These are phyloP conservation scores for Bacidia rubella DNA, from an alignment of 495 filamentous ascomycete species.

Conservation along the genomic window DNA sequence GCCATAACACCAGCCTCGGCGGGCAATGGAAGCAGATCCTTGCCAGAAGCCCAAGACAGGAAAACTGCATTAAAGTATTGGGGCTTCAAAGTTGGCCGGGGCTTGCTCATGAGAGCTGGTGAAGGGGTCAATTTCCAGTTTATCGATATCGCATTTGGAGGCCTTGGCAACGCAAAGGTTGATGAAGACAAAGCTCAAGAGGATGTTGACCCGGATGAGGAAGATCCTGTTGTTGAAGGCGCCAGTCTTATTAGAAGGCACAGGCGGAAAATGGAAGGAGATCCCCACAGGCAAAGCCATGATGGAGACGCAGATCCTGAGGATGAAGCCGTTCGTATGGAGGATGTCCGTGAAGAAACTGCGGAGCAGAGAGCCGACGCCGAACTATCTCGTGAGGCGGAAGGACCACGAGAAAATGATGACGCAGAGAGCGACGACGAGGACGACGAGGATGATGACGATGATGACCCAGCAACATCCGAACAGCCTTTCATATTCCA, in stretches of 20 bases:
- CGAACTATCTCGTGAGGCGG: slow-evolving; percentile 18
- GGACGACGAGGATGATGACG: not conserved
- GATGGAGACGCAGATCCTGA: slow-evolving; percentile 15
- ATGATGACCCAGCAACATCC: slow-evolving; percentile 15
- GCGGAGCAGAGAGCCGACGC: slow-evolving; percentile 22
- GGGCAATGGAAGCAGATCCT: slow-evolving; percentile 2
- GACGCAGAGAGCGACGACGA: not conserved
- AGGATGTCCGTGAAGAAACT: slow-evolving; percentile 22
- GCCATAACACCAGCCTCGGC: slow-evolving; percentile 20
- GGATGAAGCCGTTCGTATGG: slow-evolving; percentile 17
- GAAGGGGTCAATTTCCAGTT: slow-evolving; percentile 43
- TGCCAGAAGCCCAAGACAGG: slow-evolving; percentile 20
- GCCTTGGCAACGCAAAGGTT: slow-evolving; percentile 30
- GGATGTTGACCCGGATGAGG: slow-evolving; percentile 30
- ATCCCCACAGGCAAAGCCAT: not conserved
- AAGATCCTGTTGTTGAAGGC: slow-evolving; percentile 28
- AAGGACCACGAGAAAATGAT: too few relatives aligned
- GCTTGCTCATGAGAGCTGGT: slow-evolving; percentile 47
- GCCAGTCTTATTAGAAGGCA: slow-evolving; percentile 18
- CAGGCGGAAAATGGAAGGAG: not conserved
- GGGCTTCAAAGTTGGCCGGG: slow-evolving; percentile 47
- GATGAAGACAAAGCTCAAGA: slow-evolving; percentile 31
- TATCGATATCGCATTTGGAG: slow-evolving; percentile 52
- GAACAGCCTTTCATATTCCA: slow-evolving; percentile 25
- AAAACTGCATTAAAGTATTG: slow-evolving; percentile 40